Base-by-base conservation (phyloP, 2,329 filamentous ascomycete species). In the Xylariaceae sp. region DNA sequence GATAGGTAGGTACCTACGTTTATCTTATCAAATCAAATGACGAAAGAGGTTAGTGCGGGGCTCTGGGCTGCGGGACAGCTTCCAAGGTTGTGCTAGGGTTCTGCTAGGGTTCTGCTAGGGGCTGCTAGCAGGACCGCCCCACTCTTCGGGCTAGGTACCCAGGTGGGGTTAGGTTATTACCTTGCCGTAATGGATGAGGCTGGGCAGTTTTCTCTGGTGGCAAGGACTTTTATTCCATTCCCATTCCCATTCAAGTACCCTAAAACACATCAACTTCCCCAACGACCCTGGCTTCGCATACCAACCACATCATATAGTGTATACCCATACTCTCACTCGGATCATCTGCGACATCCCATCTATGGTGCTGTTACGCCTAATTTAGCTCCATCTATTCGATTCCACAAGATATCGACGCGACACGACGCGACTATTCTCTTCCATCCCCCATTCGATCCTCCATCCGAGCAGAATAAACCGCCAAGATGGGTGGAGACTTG, bases 401-500 rank as follows among this genome's bases (percentile, higher is more conserved):
- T 40, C 11, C 39, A 41, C 19, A 43, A 37, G 8, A 21, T 21
- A 14, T 33, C 37, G n/a, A 19, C 48, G 23, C 48, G 41, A 12
- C 48, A 43, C 52, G 43, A 56, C 44, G 48, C 49, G 11, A 44
- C 31, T 12, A 37, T 33, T 5, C 34, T 28, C 39, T 6, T 16
- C n/a, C 6, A 33, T 11, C 29, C 28, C 29, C 39, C 23, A 17
- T 34, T 43, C 33, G 17, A 36, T 36, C 33, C 12, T 31, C 28
- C 12, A 31, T 31, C 33, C n/a, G 33, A 36, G 33, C 33, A 28
- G 26, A 36, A 36, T 41, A 53, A 56, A 8, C 23, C 34, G 6
- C 57, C 64, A 96, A 96, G 90, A 93, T 93, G 72, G 75, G 75
- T 79, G 92, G 92, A 72, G 60, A 98, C 82, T 85, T 99, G 71